phyloP scores from a whole-genome alignment of 2,329 filamentous ascomycete genomes.

The Aspergillus ruber region DNA sequence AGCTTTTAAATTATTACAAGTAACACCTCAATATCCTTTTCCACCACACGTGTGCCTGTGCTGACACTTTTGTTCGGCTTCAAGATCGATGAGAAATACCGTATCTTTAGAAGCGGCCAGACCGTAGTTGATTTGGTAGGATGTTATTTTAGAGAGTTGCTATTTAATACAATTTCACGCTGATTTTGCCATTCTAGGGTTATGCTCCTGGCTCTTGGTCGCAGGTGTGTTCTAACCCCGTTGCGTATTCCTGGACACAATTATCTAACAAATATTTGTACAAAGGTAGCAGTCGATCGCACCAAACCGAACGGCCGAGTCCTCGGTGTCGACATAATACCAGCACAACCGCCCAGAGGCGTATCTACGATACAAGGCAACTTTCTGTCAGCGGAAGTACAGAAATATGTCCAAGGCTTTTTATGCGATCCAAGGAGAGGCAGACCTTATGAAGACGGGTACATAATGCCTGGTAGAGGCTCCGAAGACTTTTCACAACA shows the following conservation, averaged over 20 bases:
- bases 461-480: conserved; percentile 7
- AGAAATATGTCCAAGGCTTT: conserved; percentile 68
- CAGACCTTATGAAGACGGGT: conserved; percentile 34
- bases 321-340: conserved; percentile 89
- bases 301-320: conserved; percentile 73
- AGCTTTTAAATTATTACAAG: conserved; percentile 87
- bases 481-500: conserved; percentile 1
- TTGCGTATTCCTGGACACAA: neutral
- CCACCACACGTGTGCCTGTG: no score
- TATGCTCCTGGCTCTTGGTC: conserved; percentile 56
- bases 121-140: conserved; percentile 81
- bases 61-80: neutral
- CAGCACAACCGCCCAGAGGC: conserved; percentile 80
- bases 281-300: conserved; percentile 70
- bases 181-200: conserved; percentile 22
- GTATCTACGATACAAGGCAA: conserved; percentile 95
- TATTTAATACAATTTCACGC: neutral
- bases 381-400: conserved; percentile 71
- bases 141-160: neutral
- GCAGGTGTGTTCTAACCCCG: conserved; percentile 33
- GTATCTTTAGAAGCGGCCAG: conserved; percentile 69
- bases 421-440: conserved; percentile 59
- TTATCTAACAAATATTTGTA: neutral
- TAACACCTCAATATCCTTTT: conserved; percentile 26
- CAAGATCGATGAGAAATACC: conserved; percentile 76